A percentile compares a stretch with the other conserved stretches of the same genome.
These are phyloP conservation scores for Sphagnum fallax DNA, from an alignment of 228 moss, liverwort and hornwort species.

Conservation along the genomic window DNA sequence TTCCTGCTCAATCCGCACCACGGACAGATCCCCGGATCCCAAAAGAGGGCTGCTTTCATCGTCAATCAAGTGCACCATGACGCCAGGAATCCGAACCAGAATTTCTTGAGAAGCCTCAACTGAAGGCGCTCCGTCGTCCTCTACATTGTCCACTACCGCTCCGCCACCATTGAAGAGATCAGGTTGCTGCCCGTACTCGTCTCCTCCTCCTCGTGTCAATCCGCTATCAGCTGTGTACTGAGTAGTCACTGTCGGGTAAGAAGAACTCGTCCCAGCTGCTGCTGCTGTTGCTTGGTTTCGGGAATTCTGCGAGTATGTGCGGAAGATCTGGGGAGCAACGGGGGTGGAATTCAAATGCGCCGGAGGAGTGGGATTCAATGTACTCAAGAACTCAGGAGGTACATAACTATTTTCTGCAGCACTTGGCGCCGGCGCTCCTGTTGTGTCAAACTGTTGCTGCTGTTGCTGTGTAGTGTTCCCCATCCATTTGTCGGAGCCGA, in stretches of 20 bases:
- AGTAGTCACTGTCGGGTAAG: not conserved
- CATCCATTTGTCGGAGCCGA: slow-evolving; percentile 37
- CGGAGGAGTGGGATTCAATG: not conserved
- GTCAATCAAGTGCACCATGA: slow-evolving; percentile 72
- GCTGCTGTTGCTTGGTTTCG: not conserved
- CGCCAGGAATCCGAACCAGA: slow-evolving; percentile 53
- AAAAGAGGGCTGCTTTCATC: slow-evolving; percentile 56
- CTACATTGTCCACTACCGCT: slow-evolving; percentile 5
- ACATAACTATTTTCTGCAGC: not conserved
- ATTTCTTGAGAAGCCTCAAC: slow-evolving; percentile 48
- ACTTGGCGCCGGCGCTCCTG: not conserved
- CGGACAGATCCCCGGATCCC: slow-evolving; percentile 53
- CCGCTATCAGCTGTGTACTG: not conserved
- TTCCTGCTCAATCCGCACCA: slow-evolving; percentile 63
- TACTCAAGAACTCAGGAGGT: slow-evolving; percentile 1
- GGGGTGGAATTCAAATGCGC: too few relatives aligned
- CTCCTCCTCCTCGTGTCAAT: not conserved
- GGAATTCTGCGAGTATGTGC: not conserved
- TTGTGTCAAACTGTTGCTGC: not conserved
- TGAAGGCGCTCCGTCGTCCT: slow-evolving; percentile 18
- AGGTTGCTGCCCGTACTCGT: not conserved
- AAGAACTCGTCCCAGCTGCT: not conserved
- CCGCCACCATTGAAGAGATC: not conserved
- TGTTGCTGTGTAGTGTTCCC: slow-evolving; percentile 8
- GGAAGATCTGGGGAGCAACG: too few relatives aligned